Base-by-base conservation (phyloP, 2,329 filamentous ascomycete genomes). In the Colletotrichum orchidophilum region DNA sequence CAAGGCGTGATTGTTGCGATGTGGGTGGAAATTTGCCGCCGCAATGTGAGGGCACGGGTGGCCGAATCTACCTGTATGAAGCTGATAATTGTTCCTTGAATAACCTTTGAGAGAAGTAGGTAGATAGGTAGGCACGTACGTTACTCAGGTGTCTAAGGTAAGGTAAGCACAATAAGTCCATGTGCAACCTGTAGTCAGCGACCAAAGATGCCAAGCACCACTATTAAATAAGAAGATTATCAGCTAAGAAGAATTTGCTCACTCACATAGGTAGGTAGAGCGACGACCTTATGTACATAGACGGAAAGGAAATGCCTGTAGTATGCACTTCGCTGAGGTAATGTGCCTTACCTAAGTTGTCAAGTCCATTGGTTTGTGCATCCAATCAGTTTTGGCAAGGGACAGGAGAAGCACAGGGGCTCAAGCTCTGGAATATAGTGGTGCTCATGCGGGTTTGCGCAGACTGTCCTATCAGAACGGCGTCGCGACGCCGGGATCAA, bases 381-480 rank as follows among this genome's bases (percentile, higher is more conserved):
- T 39, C 7, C 5, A 58, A 33, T 13, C 21, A 13, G 11, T 12
- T 11, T 2, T 35, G 18, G 35, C 9, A 26, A 18, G 57, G 39
- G 35, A 9, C 35, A 21, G 18, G 15, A 26, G 18, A 6, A 46
- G 8, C 9, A 46, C 24, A 49, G n/a, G n/a, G 26, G 46, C 12
- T 31, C 18, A 4, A 29, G 29, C 21, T 27, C 4, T 8, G 9
- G n/a, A 4, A 2, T 24, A 18, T 11, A 31, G 46, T 13, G n/a
- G 15, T 29, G 42, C 39, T 8, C 18, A 21, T 21, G 31, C 15
- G 18, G 52, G 53, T 35, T n/a, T 5, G 7, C 33, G 49, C 21
- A 9, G 12, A 58, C n/a, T 68, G 66, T 3, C 60, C 52, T 58
- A 68, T 68, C 31, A 58, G 13, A 35, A n/a, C 39, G 8, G 31